Evolutionary conservation across 2,329 filamentous ascomycete species (phyloP).

Genomic region (Aspergillus proliferans): DNA sequence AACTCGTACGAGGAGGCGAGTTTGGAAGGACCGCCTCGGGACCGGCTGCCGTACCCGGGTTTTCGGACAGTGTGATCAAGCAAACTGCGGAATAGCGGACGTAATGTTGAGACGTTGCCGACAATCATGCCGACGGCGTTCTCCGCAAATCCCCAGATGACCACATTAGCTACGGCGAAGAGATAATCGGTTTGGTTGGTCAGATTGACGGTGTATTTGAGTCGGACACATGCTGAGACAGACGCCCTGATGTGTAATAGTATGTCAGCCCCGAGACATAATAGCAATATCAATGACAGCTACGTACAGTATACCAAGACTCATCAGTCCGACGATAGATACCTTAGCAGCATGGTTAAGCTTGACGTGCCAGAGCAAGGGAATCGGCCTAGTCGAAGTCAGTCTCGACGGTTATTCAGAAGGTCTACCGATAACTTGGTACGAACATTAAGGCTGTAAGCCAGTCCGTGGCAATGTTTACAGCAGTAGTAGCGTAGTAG

Average conservation of each 20-base stretch:
- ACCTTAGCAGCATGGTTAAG: conserved; percentile 41
- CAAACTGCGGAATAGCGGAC: conserved; percentile 35
- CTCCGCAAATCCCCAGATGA: conserved; percentile 45
- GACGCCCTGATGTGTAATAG: conserved; percentile 16
- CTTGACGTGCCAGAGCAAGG: conserved; percentile 38
- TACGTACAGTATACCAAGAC: conserved; percentile 40
- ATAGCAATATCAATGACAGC: conserved; percentile 22
- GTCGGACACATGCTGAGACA: conserved; percentile 31
- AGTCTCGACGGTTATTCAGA: conserved; percentile 11
- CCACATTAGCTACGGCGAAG: conserved; percentile 37
- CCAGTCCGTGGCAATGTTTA: conserved; percentile 22
- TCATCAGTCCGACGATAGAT: conserved; percentile 41
- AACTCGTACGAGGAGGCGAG: neutral
- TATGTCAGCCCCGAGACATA: too few relatives aligned
- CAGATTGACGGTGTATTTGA: conserved; percentile 38
- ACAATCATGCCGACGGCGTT: conserved; percentile 47
- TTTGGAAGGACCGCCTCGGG: conserved; percentile 50
- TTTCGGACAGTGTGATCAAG: conserved; percentile 12
- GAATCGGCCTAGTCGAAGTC: conserved; percentile 33
- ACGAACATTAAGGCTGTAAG: conserved; percentile 16
- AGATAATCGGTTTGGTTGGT: conserved; percentile 36
- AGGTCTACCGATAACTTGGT: conserved; percentile 10
- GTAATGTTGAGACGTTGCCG: conserved; percentile 42
- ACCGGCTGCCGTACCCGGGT: conserved; percentile 5
- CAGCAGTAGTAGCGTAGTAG: conserved; percentile 19